These are phyloP conservation scores for Venturia aucupariae DNA, from an alignment of 2,329 filamentous ascomycete species.

Conservation along the genomic window DNA sequence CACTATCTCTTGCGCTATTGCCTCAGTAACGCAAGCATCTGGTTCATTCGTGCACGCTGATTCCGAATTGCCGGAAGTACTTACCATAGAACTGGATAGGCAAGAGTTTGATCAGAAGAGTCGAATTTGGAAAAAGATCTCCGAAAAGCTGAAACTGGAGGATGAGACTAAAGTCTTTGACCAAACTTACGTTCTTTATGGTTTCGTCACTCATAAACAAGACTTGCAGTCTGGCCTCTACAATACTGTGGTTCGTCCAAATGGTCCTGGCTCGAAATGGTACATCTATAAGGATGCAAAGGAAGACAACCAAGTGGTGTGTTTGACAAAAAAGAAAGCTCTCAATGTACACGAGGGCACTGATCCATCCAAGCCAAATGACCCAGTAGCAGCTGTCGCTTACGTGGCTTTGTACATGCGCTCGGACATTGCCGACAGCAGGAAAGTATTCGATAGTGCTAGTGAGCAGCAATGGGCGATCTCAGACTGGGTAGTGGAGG, in stretches of 20 bases:
- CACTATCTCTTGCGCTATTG: constrained; percentile 34
- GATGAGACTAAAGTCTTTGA: constrained; percentile 43
- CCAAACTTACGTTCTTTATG: constrained; percentile 47
- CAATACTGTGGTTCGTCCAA: constrained; percentile 50
- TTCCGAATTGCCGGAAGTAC: constrained; percentile 35
- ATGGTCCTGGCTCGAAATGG: constrained; percentile 48
- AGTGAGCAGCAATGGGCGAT: constrained; percentile 39
- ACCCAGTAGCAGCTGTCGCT: constrained; percentile 34
- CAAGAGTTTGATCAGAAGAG: constrained; percentile 45
- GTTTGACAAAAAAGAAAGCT: constrained; percentile 47
- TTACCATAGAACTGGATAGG: constrained; percentile 48
- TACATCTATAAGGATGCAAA: constrained; percentile 48
- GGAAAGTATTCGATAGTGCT: constrained; percentile 28
- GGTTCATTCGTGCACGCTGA: constrained; percentile 18
- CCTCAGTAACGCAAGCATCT: constrained; percentile 21
- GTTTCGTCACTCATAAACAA: constrained; percentile 51
- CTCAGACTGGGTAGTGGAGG: constrained; percentile 27
- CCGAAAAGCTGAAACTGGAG: constrained; percentile 47
- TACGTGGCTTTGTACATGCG: constrained; percentile 50
- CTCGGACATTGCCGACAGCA: constrained; percentile 32
- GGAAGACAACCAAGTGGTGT: constrained; percentile 46
- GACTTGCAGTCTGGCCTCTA: constrained; percentile 50
- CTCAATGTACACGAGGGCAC: constrained; percentile 42
- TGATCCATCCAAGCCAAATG: constrained; percentile 31
- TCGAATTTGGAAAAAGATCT: constrained; percentile 48